Conservation (phyloP, 305 asterid species). For the Andrographis paniculata region DNA sequence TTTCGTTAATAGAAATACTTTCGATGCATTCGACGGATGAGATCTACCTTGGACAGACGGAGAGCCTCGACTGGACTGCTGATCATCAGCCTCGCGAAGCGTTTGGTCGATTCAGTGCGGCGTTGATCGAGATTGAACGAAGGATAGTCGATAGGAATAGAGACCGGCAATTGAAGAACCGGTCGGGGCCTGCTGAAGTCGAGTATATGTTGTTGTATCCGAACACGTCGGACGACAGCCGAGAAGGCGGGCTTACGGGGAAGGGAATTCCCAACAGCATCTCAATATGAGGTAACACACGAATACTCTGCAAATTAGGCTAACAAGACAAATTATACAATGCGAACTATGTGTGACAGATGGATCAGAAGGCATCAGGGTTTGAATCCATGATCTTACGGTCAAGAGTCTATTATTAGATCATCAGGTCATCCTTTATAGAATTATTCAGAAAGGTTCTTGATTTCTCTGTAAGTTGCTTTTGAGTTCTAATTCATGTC, state of each 20-base stretch:
- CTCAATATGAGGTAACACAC: slow-evolving; percentile 40
- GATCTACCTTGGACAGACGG: slow-evolving; percentile 72
- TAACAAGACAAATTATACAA: no score
- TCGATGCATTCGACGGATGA: slow-evolving; percentile 83
- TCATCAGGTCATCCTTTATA: no score
- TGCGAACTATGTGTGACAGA: no score
- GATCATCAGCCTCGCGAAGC: slow-evolving; percentile 40
- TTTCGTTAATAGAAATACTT: slow-evolving; percentile 70
- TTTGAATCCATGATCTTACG: no score
- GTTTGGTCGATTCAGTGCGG: slow-evolving; percentile 32
- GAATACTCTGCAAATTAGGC: no score
- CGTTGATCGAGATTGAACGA: slow-evolving; percentile 37
- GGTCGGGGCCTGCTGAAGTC: slow-evolving; percentile 61
- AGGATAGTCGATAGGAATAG: slow-evolving; percentile 37
- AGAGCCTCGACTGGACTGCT: slow-evolving; percentile 44
- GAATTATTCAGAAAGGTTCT: no score
- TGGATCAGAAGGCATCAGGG: no score
- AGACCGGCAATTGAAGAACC: slow-evolving; percentile 36
- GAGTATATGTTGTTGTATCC: slow-evolving; percentile 66
- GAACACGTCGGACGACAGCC: slow-evolving; percentile 32
- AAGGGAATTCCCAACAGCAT: slow-evolving; percentile 85
- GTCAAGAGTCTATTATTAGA: no score
- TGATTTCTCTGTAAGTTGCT: no score
- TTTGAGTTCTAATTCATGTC: no score
- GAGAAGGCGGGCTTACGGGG: slow-evolving; percentile 59